Base-by-base conservation (phyloP, 202 grass and related monocot species). In the Panicum virgatum region DNA sequence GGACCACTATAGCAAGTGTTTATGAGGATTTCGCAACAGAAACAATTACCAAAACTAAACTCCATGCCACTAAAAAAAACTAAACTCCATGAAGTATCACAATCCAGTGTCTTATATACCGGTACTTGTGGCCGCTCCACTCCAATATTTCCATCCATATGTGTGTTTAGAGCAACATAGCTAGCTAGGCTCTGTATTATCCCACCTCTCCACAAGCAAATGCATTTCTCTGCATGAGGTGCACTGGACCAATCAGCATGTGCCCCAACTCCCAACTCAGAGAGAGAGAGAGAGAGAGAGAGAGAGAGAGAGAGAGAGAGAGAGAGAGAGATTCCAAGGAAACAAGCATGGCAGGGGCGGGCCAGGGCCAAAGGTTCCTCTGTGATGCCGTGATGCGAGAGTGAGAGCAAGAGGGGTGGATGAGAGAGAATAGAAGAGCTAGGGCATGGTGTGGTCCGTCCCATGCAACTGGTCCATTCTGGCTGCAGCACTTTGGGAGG, bases 401-500 rank as follows among this genome's bases (percentile, higher is more conserved):
- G 66, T 18, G 40, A 61, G 62, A 46, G 68, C 12, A 36, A 42
- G 42, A 7, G 22, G 1, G 4, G 27, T n/a, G 19, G 70, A 62
- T 77, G 54, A 60, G 63, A 81, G 26, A 62, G 38, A 62, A 54
- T 34, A 43, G 36, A 48, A 50, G 25, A 66, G 46, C 3, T 46
- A 70, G 70, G 40, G 52, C 22, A 26, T 37, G 48, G 45, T 68
- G 54, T 76, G 77, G 77, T 80, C 53, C 57, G 34, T 43, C 72
- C 72, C 23, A 29, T 18, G 38, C 62, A 25, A 25, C 46, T 73
- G 58, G 83, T 82, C 78, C 82, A 38, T 81, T 57, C 82, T 51
- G 72, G 78, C 66, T 11, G 66, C 40, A 82, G 73, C 73, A 82
- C 78, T 89, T 85, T 82, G 72, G 72, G 63, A 60, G 72, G 78